phyloP scores from a whole-genome alignment of 768 basidiomycete genomes.

The Pulveroboletus ravenelii region DNA sequence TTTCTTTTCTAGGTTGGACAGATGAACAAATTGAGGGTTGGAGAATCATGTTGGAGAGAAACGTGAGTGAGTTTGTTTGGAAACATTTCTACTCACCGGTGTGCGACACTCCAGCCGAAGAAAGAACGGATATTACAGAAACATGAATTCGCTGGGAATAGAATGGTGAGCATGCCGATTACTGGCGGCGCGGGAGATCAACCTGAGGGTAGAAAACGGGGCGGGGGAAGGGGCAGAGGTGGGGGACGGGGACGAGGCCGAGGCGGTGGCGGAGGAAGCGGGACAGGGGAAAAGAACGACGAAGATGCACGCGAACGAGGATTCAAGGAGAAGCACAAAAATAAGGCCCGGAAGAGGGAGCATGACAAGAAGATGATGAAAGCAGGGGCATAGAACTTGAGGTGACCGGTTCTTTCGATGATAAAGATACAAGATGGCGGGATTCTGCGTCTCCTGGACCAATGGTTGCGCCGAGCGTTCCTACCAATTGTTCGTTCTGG shows the following conservation, averaged over 20 bases:
- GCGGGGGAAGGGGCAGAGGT: slow-evolving; percentile 20
- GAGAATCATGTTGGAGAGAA: slow-evolving; percentile 83
- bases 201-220: slow-evolving; percentile 13
- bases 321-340: slow-evolving; percentile 77
- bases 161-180: slow-evolving; percentile 11
- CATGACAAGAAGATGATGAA: slow-evolving; percentile 87
- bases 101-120: slow-evolving; percentile 45
- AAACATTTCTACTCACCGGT: slow-evolving; percentile 8
- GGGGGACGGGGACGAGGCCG: slow-evolving; percentile 42
- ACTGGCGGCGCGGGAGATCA: not conserved
- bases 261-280: slow-evolving; percentile 33
- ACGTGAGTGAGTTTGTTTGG: slow-evolving; percentile 48
- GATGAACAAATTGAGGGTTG: slow-evolving; percentile 93
- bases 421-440: slow-evolving; percentile 17
- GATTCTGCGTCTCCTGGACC: slow-evolving; percentile 59
- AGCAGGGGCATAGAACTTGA: slow-evolving; percentile 37
- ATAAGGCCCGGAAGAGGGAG: slow-evolving; percentile 75
- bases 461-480: slow-evolving; percentile 61
- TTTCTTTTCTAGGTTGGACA: slow-evolving; percentile 48
- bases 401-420: not conserved
- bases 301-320: slow-evolving; percentile 53
- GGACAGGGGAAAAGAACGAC: slow-evolving; percentile 35
- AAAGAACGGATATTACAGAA: slow-evolving; percentile 72
- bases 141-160: slow-evolving; percentile 74
- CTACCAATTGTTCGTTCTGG: slow-evolving; percentile 43